phyloP scores from a whole-genome alignment of 257 asterid genomes.

The Primulina tabacum region DNA sequence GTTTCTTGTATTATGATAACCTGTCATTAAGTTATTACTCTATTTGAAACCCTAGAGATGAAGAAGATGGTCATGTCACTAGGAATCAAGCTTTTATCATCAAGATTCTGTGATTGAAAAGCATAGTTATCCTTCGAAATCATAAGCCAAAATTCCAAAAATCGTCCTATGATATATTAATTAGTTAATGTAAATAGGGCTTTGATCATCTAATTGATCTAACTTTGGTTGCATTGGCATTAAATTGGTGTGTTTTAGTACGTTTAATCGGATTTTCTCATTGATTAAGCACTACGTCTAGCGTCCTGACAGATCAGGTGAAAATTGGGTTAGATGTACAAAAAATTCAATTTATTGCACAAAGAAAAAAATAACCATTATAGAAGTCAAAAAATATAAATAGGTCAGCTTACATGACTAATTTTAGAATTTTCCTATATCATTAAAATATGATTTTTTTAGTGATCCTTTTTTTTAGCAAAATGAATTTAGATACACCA shows the following conservation, averaged over 20 bases:
- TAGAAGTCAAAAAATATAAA: neutral
- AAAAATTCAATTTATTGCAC: no score
- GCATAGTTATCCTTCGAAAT: neutral
- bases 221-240: neutral
- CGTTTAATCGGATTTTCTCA: no score
- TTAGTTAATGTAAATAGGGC: neutral
- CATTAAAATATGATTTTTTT: no score
- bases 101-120: neutral
- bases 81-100: neutral
- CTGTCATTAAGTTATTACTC: neutral
- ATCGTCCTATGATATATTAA: neutral
- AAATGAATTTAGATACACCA: neutral
- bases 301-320: no score
- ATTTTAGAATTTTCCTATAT: neutral
- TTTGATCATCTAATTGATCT: neutral
- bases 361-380: no score
- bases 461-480: no score
- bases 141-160: no score
- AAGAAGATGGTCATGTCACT: no score
- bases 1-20: neutral
- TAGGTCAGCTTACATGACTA: no score
- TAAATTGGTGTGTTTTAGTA: no score
- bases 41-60: neutral
- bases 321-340: no score
- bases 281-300: no score